phyloP scores from a whole-genome alignment of 768 basidiomycete species.

The Rhodotorula kratochvilovae region DNA sequence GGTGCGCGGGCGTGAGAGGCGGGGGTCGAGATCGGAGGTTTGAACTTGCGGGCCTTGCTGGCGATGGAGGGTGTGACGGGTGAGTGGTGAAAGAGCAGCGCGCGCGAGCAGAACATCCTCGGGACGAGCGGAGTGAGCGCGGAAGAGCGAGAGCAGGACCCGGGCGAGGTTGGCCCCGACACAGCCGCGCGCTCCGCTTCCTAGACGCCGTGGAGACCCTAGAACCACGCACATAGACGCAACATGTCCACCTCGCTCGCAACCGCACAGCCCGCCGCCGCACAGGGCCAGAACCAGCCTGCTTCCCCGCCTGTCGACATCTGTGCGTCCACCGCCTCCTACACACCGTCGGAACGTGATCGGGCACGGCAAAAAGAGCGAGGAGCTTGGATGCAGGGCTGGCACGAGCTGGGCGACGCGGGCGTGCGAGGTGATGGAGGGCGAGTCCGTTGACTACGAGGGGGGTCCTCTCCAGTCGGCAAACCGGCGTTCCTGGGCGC shows the following conservation, averaged over 20 bases:
- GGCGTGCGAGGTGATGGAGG: background rate
- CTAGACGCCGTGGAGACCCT: background rate
- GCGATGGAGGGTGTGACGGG: background rate
- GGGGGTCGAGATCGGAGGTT: background rate
- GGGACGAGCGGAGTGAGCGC: too few relatives aligned
- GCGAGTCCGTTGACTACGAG: background rate
- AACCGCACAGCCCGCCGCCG: background rate
- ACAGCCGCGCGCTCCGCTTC: background rate
- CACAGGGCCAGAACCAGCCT: background rate
- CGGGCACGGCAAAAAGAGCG: background rate
- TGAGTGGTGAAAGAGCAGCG: background rate
- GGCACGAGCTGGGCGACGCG: background rate
- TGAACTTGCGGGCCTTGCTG: background rate
- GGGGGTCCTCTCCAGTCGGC: background rate
- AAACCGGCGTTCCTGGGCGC: background rate
- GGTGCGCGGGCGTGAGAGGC: background rate
- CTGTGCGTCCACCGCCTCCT: background rate
- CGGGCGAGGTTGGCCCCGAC: background rate
- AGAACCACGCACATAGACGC: background rate
- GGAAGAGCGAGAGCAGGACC: too few relatives aligned
- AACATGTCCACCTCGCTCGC: background rate
- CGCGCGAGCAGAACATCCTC: background rate
- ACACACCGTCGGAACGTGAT: background rate
- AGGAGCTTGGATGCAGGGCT: background rate
- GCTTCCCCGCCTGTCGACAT: slow-evolving; percentile 16